Evolutionary conservation across 805 yeast genomes (phyloP), one percentile per base, ranked within the genome.

Genomic region (Debaryomyces hansenii): DNA sequence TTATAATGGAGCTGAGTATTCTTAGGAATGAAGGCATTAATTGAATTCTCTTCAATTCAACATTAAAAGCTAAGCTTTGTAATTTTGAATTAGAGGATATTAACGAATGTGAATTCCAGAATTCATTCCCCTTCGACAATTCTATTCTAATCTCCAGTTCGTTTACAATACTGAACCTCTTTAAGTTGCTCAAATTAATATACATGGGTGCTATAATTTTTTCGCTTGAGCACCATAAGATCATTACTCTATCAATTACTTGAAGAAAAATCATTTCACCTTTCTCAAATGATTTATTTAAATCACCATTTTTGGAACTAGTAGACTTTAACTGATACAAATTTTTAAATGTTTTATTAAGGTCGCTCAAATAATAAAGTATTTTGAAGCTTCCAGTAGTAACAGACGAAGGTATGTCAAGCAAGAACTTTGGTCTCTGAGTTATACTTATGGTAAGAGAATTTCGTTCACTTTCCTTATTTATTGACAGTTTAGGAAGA

Each of bases 241-340:
- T 46, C 48, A 53, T 41, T 2, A 43, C 44, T n/a, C 43, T 46
- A 5, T 45, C 49, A 14, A 47, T 20, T 4, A 49, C 14, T 32
- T 53, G 57, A 14, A 47, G 20, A 14, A 51, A 47, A 5, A 40
- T 29, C 21, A 47, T 37, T 20, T 47, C 42, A 15, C 44, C 38
- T 11, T 41, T 35, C 6, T 45, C 33, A 27, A 39, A 40, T 4
- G 42, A 37, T 21, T 44, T 45, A 32, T 49, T 46, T 39, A 49
- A 48, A 11, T 40, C 15, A 3, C 12, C 36, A 28, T 32, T 27
- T 18, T 32, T 34, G 16, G 40, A 40, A n/a, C 36, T 39, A 16
- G 47, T 15, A 7, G 10, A 34, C 10, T n/a, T 35, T 33, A 53
- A 37, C 39, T 51, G 57, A 21, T 42, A 47, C 24, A 53, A 36